Base-by-base conservation (phyloP, 2,329 filamentous ascomycete genomes). In the Ambrosiella cleistominuta region DNA sequence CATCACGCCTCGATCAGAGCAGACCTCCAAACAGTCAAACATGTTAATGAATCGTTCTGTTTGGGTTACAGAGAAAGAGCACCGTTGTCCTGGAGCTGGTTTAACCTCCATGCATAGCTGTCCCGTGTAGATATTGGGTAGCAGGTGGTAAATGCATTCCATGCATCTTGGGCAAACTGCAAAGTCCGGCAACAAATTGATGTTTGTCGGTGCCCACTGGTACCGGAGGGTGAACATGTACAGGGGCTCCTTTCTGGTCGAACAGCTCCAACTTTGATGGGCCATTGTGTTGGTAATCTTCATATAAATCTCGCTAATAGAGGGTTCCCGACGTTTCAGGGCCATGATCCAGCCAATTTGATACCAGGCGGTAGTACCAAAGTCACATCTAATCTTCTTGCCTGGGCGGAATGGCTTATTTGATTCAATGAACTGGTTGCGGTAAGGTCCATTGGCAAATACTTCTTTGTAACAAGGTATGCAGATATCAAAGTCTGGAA, bases 321-420 rank as follows among this genome's bases (percentile, higher is more conserved):
- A 81, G 2, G 77, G 74, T 15, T 79, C 74, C 11, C 80, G 71
- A 63, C 87, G 80, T 68, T 89, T 88, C 56, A 86, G 72, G 1
- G 83, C 90, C 62, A 95, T 75, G 2, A 90, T 75, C 81, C 86
- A 95, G 0, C 89, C 89, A 44, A 95, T 81, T 36, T 87, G 82
- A 64, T 88, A 84, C 88, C 89, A 96, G 0, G 84, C 80, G 0
- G 75, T 77, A 11, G 80, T 77, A 37, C 86, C 87, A 68, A 96
- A 88, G 62, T 89, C 84, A 70, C 91, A 97, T 51, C 77, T 74
- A 7, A 86, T 75, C 3, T 27, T 52, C 27, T 52, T 35, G 1
- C 47, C 17, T 19, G 56, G 27, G 35, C 36, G 56, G 15, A 27
- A 12, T n/a, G 56, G 52, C 51, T 79, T 74, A 45, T 75, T 72